phyloP scores from a whole-genome alignment of 163 green algal species.

The Chloroidium sp. region DNA sequence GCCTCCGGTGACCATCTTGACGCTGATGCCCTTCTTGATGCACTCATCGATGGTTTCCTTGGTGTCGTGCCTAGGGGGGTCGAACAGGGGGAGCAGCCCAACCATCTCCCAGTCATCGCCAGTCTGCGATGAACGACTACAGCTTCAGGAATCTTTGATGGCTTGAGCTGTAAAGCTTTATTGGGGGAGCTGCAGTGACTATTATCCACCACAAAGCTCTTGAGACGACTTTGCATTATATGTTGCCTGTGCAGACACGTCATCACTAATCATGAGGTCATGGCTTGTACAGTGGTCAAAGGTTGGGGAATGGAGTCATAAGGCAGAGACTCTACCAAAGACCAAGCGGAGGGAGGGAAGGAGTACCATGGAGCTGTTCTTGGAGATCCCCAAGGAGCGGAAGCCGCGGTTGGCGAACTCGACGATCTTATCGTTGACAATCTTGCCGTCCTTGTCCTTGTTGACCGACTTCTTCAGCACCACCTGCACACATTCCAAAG shows the following conservation, averaged over 20 bases:
- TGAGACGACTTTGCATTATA: background rate
- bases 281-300: too few relatives aligned
- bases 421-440: constrained; percentile 68
- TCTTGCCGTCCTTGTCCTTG: constrained; percentile 39
- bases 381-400: constrained; percentile 68
- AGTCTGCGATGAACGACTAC: background rate
- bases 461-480: constrained; percentile 63
- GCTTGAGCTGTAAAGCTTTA: too few relatives aligned
- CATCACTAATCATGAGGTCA: too few relatives aligned
- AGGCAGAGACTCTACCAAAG: too few relatives aligned
- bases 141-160: background rate
- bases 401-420: constrained; percentile 77
- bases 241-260: too few relatives aligned
- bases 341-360: background rate
- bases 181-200: background rate
- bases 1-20: constrained; percentile 75
- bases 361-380: background rate
- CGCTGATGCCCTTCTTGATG: constrained; percentile 60
- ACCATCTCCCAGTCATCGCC: constrained; percentile 55
- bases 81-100: constrained; percentile 67
- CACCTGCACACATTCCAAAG: constrained; percentile 32
- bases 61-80: constrained; percentile 80
- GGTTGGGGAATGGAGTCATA: too few relatives aligned
- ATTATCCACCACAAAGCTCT: background rate
- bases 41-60: constrained; percentile 69